Conservation (phyloP, 495 filamentous ascomycete species). For the Rhypophila decipiens region DNA sequence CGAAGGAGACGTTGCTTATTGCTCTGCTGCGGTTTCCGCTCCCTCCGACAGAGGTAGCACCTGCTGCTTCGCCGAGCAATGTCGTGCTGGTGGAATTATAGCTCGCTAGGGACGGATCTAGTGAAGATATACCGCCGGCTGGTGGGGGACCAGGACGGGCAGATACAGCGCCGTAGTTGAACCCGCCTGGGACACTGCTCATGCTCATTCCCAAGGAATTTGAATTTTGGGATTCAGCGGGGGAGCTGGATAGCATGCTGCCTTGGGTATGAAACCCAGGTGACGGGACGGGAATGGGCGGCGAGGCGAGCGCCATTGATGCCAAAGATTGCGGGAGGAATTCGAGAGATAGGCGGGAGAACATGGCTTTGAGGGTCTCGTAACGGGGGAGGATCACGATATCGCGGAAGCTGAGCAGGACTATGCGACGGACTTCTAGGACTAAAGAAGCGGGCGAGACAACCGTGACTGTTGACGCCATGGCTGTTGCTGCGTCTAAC, state of each 20-base stretch:
- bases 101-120: slow-evolving; percentile 63
- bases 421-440: slow-evolving; percentile 85
- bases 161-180: slow-evolving; percentile 41
- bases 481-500: neutral
- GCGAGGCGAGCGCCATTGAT: slow-evolving; percentile 36
- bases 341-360: slow-evolving; percentile 85
- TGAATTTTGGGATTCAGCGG: slow-evolving; percentile 29
- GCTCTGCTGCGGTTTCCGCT: slow-evolving; percentile 60
- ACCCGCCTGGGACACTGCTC: slow-evolving; percentile 25
- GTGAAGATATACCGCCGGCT: slow-evolving; percentile 63
- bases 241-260: slow-evolving; percentile 22
- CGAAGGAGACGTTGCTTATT: slow-evolving; percentile 80
- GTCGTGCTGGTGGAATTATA: slow-evolving; percentile 77
- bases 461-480: slow-evolving; percentile 18
- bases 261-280: slow-evolving; percentile 16
- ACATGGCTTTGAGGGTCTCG: slow-evolving; percentile 78
- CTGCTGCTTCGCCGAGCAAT: slow-evolving; percentile 54
- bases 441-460: slow-evolving; percentile 33
- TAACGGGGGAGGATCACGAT: slow-evolving; percentile 78
- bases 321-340: slow-evolving; percentile 59
- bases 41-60: no score
- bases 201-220: no score
- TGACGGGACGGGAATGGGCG: slow-evolving; percentile 34
- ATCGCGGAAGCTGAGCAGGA: slow-evolving; percentile 86
- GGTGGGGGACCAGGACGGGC: no score